Evolutionary conservation across 2,329 filamentous ascomycete genomes (phyloP).

Genomic region (Fusarium lateritium): DNA sequence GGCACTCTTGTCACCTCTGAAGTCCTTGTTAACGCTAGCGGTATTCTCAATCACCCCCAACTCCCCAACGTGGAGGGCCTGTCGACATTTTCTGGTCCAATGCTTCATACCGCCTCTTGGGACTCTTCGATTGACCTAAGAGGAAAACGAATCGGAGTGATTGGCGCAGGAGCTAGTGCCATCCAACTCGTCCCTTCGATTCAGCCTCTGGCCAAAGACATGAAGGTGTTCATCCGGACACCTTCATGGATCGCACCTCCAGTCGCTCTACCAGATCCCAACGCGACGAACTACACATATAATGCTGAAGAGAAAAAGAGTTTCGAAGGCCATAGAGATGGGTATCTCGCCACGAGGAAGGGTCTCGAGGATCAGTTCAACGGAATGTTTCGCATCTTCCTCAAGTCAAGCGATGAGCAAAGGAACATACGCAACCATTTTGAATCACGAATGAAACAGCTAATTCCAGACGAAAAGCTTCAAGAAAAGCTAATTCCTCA

Average conservation of each 20-base stretch:
- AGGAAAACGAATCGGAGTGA: conserved; percentile 59
- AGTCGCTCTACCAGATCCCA: conserved; percentile 34
- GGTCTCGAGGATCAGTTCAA: conserved; percentile 61
- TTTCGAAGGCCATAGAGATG: conserved; percentile 58
- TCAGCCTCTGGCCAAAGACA: conserved; percentile 55
- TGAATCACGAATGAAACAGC: conserved; percentile 49
- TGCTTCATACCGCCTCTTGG: conserved; percentile 70
- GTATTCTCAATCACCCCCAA: conserved; percentile 65
- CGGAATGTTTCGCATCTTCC: conserved; percentile 62
- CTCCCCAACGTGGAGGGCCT: conserved; percentile 66
- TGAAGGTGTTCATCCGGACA: conserved; percentile 65
- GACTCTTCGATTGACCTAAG: conserved; percentile 57
- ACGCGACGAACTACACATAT: conserved; percentile 61
- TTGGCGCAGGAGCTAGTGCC: conserved; percentile 59
- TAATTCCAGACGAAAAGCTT: conserved; percentile 60
- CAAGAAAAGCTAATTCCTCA: conserved; percentile 66
- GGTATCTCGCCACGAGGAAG: conserved; percentile 58
- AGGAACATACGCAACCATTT: conserved; percentile 55
- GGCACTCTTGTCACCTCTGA: conserved; percentile 51
- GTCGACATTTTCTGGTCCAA: conserved; percentile 61
- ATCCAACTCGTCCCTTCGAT: conserved; percentile 65
- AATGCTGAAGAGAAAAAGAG: conserved; percentile 56
- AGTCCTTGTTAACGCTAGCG: conserved; percentile 64
- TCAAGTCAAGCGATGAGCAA: conserved; percentile 59
- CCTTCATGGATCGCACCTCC: conserved; percentile 65